Percentiles rank a stretch among this genome's conserved stretches.
phyloP scores from a whole-genome alignment of 2,329 filamentous ascomycete species.

The Saccharata proteae region DNA sequence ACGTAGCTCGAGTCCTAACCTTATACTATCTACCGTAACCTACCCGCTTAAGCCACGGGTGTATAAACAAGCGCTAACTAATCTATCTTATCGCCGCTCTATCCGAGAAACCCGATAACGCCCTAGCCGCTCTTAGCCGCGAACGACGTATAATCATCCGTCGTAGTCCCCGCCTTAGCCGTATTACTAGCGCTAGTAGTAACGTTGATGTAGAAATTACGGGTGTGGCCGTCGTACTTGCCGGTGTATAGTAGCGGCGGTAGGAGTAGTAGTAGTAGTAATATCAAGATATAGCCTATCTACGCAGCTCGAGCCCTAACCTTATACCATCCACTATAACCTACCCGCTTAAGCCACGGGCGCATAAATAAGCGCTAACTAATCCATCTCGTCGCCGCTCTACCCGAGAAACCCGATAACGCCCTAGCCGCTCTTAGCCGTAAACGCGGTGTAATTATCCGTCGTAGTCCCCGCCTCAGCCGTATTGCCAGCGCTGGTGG shows the following conservation, averaged over 20 bases:
- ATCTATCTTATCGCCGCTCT: slow-evolving; percentile 44
- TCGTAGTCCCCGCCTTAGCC: slow-evolving; percentile 34
- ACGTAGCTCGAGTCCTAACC: too few relatives aligned
- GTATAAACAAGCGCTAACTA: slow-evolving; percentile 34
- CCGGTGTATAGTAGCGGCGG: too few relatives aligned
- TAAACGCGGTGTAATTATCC: slow-evolving; percentile 34
- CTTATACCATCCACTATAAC: too few relatives aligned
- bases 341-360: too few relatives aligned
- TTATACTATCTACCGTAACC: too few relatives aligned
- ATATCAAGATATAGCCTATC: too few relatives aligned
- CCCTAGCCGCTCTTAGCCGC: slow-evolving; percentile 38
- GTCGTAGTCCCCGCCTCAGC: slow-evolving; percentile 36
- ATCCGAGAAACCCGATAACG: slow-evolving; percentile 42
- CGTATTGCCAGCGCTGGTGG: slow-evolving; percentile 37
- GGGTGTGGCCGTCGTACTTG: slow-evolving; percentile 32
- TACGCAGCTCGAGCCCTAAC: too few relatives aligned
- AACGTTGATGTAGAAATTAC: slow-evolving; percentile 44
- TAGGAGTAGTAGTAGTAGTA: too few relatives aligned
- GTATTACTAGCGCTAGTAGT: slow-evolving; percentile 38
- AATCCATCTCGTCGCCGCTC: slow-evolving; percentile 44
- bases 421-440: slow-evolving; percentile 37
- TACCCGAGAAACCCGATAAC: slow-evolving; percentile 44
- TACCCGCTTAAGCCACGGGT: too few relatives aligned
- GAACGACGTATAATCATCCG: slow-evolving; percentile 35
- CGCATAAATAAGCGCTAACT: slow-evolving; percentile 29